Evolutionary conservation across 305 asterid species (phyloP), one percentile per base, ranked within the genome.

Genomic region (Andrographis paniculata): DNA sequence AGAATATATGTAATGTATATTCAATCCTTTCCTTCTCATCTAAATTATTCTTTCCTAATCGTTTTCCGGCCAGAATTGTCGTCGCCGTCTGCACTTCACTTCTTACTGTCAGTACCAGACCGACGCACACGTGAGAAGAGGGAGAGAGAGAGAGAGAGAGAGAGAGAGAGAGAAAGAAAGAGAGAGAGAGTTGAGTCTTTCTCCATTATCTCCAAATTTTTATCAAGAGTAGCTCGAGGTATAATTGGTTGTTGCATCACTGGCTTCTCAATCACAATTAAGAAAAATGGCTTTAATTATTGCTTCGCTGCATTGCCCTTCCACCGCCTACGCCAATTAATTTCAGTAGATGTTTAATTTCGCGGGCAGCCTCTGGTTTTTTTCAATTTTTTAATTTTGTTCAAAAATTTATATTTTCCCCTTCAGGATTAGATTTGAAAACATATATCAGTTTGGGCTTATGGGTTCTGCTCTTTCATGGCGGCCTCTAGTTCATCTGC

Each of bases 271-370:
- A 8, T 31, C 37, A 8, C 8, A 31, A 31, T 5, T n/a, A 5
- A 31, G 11, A 31, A 31, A 5, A 5, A 10, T 4, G 8, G 37
- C 2, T 31, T 31, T 31, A 6, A 56, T 60, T 55, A 60, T 66
- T 56, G 61, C n/a, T n/a, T n/a, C n/a, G n/a, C 30, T 47, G 21
- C 41, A 13, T 46, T 46, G 48, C 18, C 23, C 20, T 37, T 37
- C 51, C 45, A 19, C 50, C 17, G 30, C 53, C 55, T 54, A 60
- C 42, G 0, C 28, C 38, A 60, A 55, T 50, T 33, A 52, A 41
- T 41, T 10, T 50, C 51, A 47, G 52, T 24, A 24, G 30, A 24
- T 24, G 8, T 24, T 24, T 24, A 24, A 24, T 8, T 3, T 24
- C 30, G 30, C n/a, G 41, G n/a, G 8, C 14, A 17, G 20, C 9